phyloP scores from a whole-genome alignment of 2,329 filamentous ascomycete species.

The Triangularia verruculosa region DNA sequence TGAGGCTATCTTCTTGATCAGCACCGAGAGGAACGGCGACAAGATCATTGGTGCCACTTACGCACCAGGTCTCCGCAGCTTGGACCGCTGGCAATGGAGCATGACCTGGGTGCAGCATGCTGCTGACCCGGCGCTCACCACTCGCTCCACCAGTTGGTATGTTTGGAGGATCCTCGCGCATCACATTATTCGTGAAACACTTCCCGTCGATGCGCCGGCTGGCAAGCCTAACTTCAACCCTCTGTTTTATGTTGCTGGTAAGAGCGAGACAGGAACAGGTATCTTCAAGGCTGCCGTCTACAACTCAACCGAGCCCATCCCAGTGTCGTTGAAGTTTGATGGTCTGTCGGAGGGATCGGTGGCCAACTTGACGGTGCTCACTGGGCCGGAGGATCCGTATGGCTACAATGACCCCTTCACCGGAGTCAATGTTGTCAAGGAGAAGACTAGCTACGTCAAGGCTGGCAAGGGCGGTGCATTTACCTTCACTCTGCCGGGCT shows the following conservation, averaged over 20 bases:
- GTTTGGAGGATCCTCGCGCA: conserved; percentile 44
- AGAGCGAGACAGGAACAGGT: conserved; percentile 38
- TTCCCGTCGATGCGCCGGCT: conserved; percentile 41
- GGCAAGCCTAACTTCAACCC: conserved; percentile 39
- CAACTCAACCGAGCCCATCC: conserved; percentile 48
- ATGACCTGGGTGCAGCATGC: conserved; percentile 51
- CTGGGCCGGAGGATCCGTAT: conserved; percentile 42
- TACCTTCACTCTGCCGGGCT: conserved; percentile 49
- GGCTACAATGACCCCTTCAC: conserved; percentile 43
- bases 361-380: conserved; percentile 46
- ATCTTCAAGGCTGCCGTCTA: conserved; percentile 54
- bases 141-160: conserved; percentile 49
- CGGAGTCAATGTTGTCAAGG: conserved; percentile 49
- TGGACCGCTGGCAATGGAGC: conserved; percentile 51
- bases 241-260: conserved; percentile 50
- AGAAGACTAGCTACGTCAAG: conserved; percentile 36
- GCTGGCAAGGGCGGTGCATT: conserved; percentile 48
- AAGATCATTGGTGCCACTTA: conserved; percentile 53
- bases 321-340: conserved; percentile 46
- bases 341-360: conserved; percentile 39
- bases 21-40: conserved; percentile 63
- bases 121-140: conserved; percentile 47
- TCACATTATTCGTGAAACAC: conserved; percentile 45
- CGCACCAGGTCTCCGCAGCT: conserved; percentile 47
- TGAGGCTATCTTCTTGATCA: conserved; percentile 63